phyloP scores from a whole-genome alignment of 2,329 filamentous ascomycete genomes.

The Clonostachys byssicola region DNA sequence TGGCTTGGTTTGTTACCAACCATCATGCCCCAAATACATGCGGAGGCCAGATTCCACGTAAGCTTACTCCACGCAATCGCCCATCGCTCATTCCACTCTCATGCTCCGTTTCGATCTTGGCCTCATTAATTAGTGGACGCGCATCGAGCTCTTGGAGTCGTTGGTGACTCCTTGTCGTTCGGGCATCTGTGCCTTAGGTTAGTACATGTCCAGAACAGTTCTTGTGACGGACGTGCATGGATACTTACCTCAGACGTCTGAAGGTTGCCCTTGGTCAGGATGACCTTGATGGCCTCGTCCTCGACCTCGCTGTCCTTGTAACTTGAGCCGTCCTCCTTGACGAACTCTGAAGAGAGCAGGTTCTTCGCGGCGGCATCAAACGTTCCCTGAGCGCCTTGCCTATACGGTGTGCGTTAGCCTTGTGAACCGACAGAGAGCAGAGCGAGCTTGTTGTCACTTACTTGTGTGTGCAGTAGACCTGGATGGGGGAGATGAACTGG shows the following conservation, averaged over 20 bases:
- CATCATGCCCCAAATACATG: too few relatives aligned
- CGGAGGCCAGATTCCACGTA: too few relatives aligned
- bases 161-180: constrained; percentile 49
- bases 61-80: too few relatives aligned
- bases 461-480: constrained; percentile 88
- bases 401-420: constrained; percentile 22
- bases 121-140: constrained; percentile 33
- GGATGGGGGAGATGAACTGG: constrained; percentile 82
- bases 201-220: neutral
- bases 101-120: too few relatives aligned
- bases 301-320: constrained; percentile 64
- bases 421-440: neutral
- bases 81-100: too few relatives aligned
- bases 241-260: constrained; percentile 55
- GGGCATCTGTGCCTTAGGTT: constrained; percentile 33
- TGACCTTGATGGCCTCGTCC: constrained; percentile 77
- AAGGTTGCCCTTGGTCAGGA: constrained; percentile 70
- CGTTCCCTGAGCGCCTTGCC: constrained; percentile 81
- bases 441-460: constrained; percentile 40
- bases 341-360: constrained; percentile 77
- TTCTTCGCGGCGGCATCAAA: constrained; percentile 72
- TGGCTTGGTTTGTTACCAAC: too few relatives aligned
- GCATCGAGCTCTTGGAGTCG: constrained; percentile 41
- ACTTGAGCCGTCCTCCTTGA: neutral
- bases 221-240: neutral